Evolutionary conservation across 305 asterid species (phyloP), one percentile per base, ranked within the genome.

Genomic region (Plantago lanceolata): DNA sequence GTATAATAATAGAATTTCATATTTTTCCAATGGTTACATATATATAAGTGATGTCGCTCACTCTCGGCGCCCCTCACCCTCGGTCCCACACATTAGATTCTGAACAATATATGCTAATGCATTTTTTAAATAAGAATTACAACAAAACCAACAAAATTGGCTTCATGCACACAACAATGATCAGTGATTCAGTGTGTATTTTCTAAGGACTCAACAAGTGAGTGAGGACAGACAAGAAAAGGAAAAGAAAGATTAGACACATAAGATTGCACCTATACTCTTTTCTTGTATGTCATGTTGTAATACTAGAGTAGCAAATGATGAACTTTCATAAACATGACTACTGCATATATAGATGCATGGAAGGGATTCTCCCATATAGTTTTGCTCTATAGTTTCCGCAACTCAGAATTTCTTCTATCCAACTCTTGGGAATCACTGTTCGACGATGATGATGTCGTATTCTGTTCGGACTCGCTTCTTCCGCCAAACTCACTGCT

Each of bases 401-500:
- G 58, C 55, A 40, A 20, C 8, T 56, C 19, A 14, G 59, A 20
- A 40, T 59, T 33, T 20, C 40, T 57, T 31, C 40, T 57, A 14
- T 24, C 49, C 40, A 58, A 29, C 73, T 76, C 78, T 21, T 59
- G 59, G 20, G 76, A 74, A 60, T 73, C 65, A 53, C 66, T 28
- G 65, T 66, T 68, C 9, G 75, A 66, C 6, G 75, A 69, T 12
- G 37, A 44, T 8, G 75, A 69, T 50, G 70, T n/a, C n/a, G n/a
- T 70, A 26, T 57, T 63, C 6, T 19, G 63, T 17, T 71, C 74
- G 8, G 61, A 74, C 60, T 70, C 72, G 9, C 79, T 75, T 19
- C 84, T 79, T 19, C 17, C 74, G 13, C 82, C 84, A 7, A 29
- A 76, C 26, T 76, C 84, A 17, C 79, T 73, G 65, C 85, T 77